Percentiles rank a stretch among this genome's conserved stretches.
Evolutionary conservation across 495 filamentous ascomycete genomes (phyloP).

Genomic region (Aspergillus asperescens): DNA sequence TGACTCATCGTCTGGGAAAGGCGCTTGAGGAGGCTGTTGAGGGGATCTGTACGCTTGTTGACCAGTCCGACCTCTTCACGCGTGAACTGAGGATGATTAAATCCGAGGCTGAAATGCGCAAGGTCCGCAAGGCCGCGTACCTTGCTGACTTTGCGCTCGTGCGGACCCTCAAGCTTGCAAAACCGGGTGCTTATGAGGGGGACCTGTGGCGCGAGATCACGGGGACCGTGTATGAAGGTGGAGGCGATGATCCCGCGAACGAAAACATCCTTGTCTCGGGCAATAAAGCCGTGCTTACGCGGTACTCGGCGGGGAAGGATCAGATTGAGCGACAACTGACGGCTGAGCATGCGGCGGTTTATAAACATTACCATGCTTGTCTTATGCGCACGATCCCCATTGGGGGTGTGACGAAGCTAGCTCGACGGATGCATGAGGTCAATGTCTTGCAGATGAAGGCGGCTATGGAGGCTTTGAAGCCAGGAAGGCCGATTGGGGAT

Average conservation of each 20-base stretch:
- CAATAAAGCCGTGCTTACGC: conserved; percentile 24
- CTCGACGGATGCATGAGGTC: conserved; percentile 16
- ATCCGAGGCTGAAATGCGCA: conserved; percentile 21
- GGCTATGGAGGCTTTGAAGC: conserved; percentile 19
- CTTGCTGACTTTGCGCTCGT: conserved; percentile 23
- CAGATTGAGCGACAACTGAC: conserved; percentile 24
- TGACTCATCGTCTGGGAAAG: conserved; percentile 19
- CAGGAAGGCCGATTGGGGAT: conserved; percentile 19
- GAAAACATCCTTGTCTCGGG: conserved; percentile 26
- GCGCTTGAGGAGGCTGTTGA: conserved; percentile 16
- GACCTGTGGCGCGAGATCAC: conserved; percentile 23
- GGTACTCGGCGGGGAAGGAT: conserved; percentile 25
- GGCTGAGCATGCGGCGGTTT: conserved; percentile 22
- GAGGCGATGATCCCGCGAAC: conserved; percentile 24
- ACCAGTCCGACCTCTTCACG: conserved; percentile 19
- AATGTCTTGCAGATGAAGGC: conserved; percentile 24
- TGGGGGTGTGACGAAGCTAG: conserved; percentile 22
- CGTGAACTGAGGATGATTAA: conserved; percentile 23
- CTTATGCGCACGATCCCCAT: conserved; percentile 25
- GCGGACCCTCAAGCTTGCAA: conserved; percentile 20
- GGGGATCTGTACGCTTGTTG: conserved; percentile 17
- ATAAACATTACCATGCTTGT: conserved; percentile 25
- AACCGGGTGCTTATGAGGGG: conserved; percentile 23
- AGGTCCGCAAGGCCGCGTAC: conserved; percentile 25
- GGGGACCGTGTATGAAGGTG: conserved; percentile 22